Evolutionary conservation across 805 yeast genomes (phyloP), one percentile per base, ranked within the genome.

Genomic region (Candida montana): DNA sequence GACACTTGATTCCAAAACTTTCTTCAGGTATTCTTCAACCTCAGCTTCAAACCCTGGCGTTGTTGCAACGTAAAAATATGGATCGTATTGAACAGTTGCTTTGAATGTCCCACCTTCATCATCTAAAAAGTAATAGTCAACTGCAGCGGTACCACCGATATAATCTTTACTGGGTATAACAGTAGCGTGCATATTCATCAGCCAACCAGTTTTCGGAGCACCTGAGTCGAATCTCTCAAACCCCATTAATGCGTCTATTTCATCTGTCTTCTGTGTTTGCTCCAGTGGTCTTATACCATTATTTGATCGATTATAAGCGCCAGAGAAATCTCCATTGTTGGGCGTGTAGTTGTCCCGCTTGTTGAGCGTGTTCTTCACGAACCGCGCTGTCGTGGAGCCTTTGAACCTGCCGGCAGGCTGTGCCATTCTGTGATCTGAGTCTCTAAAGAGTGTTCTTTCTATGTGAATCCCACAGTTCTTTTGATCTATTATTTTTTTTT

Each of bases 81-180:
- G 99, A 52, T 87, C 89, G 57, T 76, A 86, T 44, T 75, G 83
- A 12, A 86, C 63, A 1, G 95, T 83, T 4, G 89, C 81, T 58
- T 91, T 93, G 68, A 95, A 93, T 33, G 85, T 79, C 7, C 97
- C 99, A 36, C 99, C 99, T 59, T 90, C 97, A 54, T 87, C 96
- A 59, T 90, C 98, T 7, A 93, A 64, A 53, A 95, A 93, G 58
- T 95, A 95, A 61, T 83, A 89, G 53, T 93, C 97, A 3, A 91
- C 96, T 3, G 91, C 99, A 0, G 96, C 77, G 28, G 75, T 69
- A 9, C 95, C 96, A n/a, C 75, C 68, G 10, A 72, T 53, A 33
- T 69, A 67, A 26, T 77, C 81, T 5, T 75, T 77, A 11, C 77
- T 72, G 3, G 83, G 77, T 3, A 84, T 60, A 1, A 84, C 69